These are phyloP conservation scores for Psophocarpus tetragonolobus DNA, from an alignment of 306 rosid species.

Conservation along the genomic window DNA sequence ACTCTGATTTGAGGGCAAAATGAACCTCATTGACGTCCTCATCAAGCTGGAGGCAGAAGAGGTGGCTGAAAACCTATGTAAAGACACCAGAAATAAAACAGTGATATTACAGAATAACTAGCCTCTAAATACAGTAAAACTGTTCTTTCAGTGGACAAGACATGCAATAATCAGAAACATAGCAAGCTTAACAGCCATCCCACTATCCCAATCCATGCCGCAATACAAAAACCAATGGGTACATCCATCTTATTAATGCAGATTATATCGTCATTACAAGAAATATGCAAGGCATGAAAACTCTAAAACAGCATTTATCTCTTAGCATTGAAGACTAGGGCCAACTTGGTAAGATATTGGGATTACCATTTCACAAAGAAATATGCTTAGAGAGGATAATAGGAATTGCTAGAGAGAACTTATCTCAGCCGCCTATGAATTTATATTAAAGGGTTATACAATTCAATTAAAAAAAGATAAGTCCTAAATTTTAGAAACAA, in stretches of 20 bases:
- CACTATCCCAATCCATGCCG: neutral
- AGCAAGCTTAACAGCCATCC: too few species aligned
- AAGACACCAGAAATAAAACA: constrained; percentile 23
- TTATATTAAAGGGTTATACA: too few species aligned
- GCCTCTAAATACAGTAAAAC: neutral
- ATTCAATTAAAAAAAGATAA: neutral
- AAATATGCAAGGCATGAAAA: neutral
- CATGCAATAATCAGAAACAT: too few species aligned
- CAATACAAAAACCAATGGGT: neutral
- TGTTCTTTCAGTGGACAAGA: neutral
- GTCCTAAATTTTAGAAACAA: neutral
- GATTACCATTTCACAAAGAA: too few species aligned
- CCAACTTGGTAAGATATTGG: too few species aligned
- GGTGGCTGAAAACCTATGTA: constrained; percentile 72
- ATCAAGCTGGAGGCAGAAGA: constrained; percentile 74
- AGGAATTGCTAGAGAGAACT: too few species aligned
- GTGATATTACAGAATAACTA: neutral
- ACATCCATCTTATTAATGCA: neutral
- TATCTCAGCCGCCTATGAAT: too few species aligned
- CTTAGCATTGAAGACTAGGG: neutral
- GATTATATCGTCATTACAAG: neutral
- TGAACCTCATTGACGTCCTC: constrained; percentile 93
- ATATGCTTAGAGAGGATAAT: too few species aligned
- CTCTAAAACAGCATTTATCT: neutral
- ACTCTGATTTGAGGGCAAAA: constrained; percentile 69